Conservation (phyloP, 163 green algal species). For the Chloromonas sp. region DNA sequence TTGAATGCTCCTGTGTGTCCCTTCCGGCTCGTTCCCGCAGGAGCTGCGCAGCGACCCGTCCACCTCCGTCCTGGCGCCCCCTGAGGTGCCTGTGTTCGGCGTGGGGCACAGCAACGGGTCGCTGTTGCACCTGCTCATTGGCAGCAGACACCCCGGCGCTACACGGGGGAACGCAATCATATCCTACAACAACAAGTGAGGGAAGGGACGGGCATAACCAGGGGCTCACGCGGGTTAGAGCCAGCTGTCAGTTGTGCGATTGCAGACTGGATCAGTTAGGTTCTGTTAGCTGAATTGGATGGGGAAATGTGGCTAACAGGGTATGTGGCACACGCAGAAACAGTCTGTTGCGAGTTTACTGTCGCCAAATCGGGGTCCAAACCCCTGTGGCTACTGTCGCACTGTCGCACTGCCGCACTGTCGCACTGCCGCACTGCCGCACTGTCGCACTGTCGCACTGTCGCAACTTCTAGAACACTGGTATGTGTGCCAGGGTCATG, state of each 20-base stretch:
- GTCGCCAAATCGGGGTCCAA: not conserved
- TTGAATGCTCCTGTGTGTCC: too few relatives aligned
- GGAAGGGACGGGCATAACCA: not conserved
- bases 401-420: too few relatives aligned
- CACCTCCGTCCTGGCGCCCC: constrained; percentile 10
- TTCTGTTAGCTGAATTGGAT: not conserved
- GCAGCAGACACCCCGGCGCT: constrained; percentile 19
- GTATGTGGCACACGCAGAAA: not conserved
- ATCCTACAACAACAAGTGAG: constrained; percentile 78
- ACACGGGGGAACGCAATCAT: constrained; percentile 64
- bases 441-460: not conserved
- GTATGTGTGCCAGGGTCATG: too few relatives aligned
- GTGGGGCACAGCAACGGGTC: constrained; percentile 78
- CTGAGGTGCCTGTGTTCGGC: constrained; percentile 38
- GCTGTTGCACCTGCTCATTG: constrained; percentile 71
- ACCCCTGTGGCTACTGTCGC: not conserved
- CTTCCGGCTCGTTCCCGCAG: not conserved
- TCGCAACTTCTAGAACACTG: not conserved
- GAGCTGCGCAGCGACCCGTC: not conserved
- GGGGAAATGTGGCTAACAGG: not conserved
- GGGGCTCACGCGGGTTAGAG: not conserved
- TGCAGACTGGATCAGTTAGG: too few relatives aligned
- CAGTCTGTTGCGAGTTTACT: not conserved
- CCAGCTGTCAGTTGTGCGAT: too few relatives aligned
- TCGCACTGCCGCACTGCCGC: not conserved